Conservation (phyloP, 495 filamentous ascomycete species). For the Annulohypoxylon bovei region DNA sequence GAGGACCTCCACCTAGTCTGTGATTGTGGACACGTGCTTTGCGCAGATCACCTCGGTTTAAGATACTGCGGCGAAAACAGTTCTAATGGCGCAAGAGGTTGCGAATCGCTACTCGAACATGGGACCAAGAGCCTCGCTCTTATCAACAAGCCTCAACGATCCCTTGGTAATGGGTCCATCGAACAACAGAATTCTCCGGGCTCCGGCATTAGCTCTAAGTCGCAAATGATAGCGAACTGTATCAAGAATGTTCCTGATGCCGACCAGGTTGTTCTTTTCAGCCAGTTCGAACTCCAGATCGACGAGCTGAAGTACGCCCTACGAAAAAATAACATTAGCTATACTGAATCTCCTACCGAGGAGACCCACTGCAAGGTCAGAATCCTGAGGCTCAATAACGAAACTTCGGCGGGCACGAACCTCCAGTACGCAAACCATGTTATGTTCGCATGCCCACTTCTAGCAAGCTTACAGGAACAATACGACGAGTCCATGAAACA, state of each 20-base stretch:
- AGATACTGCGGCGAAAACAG: slow-evolving; percentile 22
- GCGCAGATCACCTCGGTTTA: slow-evolving; percentile 47
- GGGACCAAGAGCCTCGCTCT: slow-evolving; percentile 19
- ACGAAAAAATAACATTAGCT: slow-evolving; percentile 14
- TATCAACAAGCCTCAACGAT: slow-evolving; percentile 16
- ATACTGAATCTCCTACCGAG: slow-evolving; percentile 21
- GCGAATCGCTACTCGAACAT: slow-evolving; percentile 20
- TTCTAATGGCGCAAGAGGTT: not conserved
- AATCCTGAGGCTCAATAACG: slow-evolving; percentile 71
- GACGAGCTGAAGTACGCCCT: slow-evolving; percentile 40
- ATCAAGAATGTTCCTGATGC: slow-evolving; percentile 36
- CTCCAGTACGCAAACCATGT: slow-evolving; percentile 80
- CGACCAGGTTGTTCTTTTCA: slow-evolving; percentile 49
- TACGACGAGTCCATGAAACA: slow-evolving; percentile 73
- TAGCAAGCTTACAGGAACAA: slow-evolving; percentile 59
- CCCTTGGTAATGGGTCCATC: not conserved
- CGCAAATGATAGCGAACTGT: slow-evolving; percentile 34
- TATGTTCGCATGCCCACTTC: slow-evolving; percentile 74
- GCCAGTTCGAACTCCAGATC: slow-evolving; percentile 41
- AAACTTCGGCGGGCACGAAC: slow-evolving; percentile 77
- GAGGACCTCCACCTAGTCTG: slow-evolving; percentile 50
- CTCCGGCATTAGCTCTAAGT: slow-evolving; percentile 30
- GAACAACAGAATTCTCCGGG: not conserved
- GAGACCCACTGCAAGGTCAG: slow-evolving; percentile 58
- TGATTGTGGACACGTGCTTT: slow-evolving; percentile 63